A percentile compares a stretch with the other conserved stretches of the same genome.
Conservation (phyloP, 768 basidiomycete genomes). For the Calocera cornea region DNA sequence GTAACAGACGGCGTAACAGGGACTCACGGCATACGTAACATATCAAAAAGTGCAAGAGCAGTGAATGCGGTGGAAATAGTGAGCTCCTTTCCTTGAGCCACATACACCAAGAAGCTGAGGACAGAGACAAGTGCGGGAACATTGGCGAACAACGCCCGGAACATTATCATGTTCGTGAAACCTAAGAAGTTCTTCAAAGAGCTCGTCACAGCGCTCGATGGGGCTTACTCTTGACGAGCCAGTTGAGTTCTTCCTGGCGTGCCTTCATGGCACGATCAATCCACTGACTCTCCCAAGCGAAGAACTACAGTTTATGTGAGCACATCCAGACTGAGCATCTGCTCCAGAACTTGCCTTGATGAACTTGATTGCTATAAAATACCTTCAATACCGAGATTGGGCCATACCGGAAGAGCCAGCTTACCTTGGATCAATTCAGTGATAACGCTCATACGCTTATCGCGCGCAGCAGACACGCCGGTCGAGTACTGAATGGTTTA, state of each 20-base stretch:
- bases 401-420: no score
- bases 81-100: slow-evolving; percentile 57
- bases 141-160: slow-evolving; percentile 55
- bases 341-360: slow-evolving; percentile 45
- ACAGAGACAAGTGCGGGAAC: slow-evolving; percentile 73
- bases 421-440: slow-evolving; percentile 69
- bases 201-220: not conserved
- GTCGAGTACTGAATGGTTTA: slow-evolving; percentile 15
- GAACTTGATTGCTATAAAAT: slow-evolving; percentile 36
- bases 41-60: slow-evolving; percentile 69
- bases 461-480: slow-evolving; percentile 37
- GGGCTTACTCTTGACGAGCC: slow-evolving; percentile 49
- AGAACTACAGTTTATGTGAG: slow-evolving; percentile 41
- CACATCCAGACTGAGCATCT: not conserved
- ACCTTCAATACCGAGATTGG: not conserved
- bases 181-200: slow-evolving; percentile 26
- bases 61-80: slow-evolving; percentile 77
- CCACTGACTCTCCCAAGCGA: slow-evolving; percentile 70
- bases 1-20: not conserved
- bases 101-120: slow-evolving; percentile 61
- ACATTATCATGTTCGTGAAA: slow-evolving; percentile 58
- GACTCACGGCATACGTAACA: slow-evolving; percentile 41
- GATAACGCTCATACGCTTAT: slow-evolving; percentile 63
- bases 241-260: slow-evolving; percentile 49
- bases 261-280: slow-evolving; percentile 39